Conservation (phyloP, 2,329 filamentous ascomycete genomes). For the Sclerotinia spermophila region DNA sequence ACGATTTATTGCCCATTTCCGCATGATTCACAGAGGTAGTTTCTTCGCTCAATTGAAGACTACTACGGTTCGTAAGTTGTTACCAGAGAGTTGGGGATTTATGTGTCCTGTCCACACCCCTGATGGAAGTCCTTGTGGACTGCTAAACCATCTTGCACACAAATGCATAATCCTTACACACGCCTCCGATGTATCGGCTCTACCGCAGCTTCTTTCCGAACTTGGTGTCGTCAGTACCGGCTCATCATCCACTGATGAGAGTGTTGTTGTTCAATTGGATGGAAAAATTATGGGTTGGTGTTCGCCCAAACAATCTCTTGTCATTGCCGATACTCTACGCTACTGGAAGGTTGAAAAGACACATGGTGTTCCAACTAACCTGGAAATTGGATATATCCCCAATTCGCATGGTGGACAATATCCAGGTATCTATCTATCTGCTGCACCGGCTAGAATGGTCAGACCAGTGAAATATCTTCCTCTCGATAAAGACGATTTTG, state of each 20-base stretch:
- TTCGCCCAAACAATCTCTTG: conserved; percentile 73
- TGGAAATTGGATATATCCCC: conserved; percentile 91
- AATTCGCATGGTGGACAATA: conserved; percentile 89
- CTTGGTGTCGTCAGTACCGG: conserved; percentile 75
- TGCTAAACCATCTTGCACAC: conserved; percentile 92
- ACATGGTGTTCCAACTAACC: conserved; percentile 72
- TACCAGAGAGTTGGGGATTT: conserved; percentile 98
- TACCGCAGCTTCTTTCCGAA: conserved; percentile 71
- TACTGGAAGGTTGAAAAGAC: conserved; percentile 93
- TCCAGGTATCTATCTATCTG: conserved; percentile 91
- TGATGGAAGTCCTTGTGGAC: conserved; percentile 89
- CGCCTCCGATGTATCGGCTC: conserved; percentile 66
- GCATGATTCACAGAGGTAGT: conserved; percentile 97
- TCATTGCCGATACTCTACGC: conserved; percentile 80
- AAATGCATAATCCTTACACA: conserved; percentile 87
- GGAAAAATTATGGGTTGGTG: conserved; percentile 89
- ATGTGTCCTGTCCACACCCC: conserved; percentile 96
- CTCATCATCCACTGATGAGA: conserved; percentile 76
- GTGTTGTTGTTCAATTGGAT: conserved; percentile 84
- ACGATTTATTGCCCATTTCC: conserved; percentile 97
- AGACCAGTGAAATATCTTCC: conserved; percentile 90
- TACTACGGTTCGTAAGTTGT: conserved; percentile 89
- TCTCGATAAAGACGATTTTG: conserved; percentile 78
- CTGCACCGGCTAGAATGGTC: conserved; percentile 79
- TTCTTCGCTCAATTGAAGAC: conserved; percentile 99